These are phyloP conservation scores for Xanthoceras sorbifolium DNA, from an alignment of 345 rosid species.

Conservation along the genomic window DNA sequence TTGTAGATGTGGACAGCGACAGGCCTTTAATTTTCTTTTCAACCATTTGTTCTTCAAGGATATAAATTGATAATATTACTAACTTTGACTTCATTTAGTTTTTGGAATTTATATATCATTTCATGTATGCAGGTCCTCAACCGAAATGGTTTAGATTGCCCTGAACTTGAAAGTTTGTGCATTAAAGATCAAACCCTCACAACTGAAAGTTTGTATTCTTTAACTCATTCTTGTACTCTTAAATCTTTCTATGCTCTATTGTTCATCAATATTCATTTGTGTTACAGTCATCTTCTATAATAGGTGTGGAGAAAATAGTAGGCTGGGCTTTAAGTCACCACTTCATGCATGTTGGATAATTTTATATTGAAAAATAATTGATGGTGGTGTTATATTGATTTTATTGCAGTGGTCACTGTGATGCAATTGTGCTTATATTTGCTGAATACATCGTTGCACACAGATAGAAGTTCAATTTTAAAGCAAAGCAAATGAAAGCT, in stretches of 20 bases:
- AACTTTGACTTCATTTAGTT: not conserved
- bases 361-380: no score
- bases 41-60: no score
- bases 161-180: conserved; percentile 71
- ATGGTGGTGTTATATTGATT: no score
- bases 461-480: no score
- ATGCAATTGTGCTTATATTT: no score
- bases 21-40: not conserved
- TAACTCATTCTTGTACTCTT: conserved; percentile 2
- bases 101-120: conserved; percentile 17
- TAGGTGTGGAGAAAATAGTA: conserved; percentile 93
- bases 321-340: conserved; percentile 92
- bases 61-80: not conserved
- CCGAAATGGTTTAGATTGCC: conserved; percentile 70
- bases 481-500: no score
- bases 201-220: conserved; percentile 60
- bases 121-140: conserved; percentile 63
- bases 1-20: not conserved
- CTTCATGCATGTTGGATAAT: conserved; percentile 78
- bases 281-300: conserved; percentile 7
- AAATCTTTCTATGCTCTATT: not conserved
- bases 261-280: not conserved
- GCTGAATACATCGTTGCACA: no score
- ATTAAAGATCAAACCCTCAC: conserved; percentile 82
- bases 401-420: no score